phyloP scores from a whole-genome alignment of 2,329 filamentous ascomycete genomes.

The Xylariaceae sp. region DNA sequence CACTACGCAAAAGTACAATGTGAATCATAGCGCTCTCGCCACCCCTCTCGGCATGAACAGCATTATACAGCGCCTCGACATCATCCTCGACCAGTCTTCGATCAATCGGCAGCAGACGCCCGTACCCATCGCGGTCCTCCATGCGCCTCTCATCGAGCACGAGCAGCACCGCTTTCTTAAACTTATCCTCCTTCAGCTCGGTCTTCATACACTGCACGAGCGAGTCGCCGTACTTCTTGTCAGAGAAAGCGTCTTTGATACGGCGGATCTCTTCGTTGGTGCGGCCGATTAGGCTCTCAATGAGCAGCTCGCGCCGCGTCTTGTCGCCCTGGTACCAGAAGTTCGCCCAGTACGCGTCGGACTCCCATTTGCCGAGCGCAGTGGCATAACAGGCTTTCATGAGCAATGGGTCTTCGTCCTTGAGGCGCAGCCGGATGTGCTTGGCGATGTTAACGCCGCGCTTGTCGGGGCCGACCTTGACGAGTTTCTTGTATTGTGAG shows the following conservation, averaged over 20 bases:
- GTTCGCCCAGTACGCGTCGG: slow-evolving; percentile 95
- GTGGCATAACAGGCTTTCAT: slow-evolving; percentile 91
- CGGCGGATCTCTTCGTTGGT: slow-evolving; percentile 77
- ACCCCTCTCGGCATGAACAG: slow-evolving; percentile 67
- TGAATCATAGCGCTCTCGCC: slow-evolving; percentile 84
- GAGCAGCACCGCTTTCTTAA: slow-evolving; percentile 79
- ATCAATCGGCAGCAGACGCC: slow-evolving; percentile 54
- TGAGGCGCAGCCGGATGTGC: slow-evolving; percentile 71
- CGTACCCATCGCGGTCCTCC: slow-evolving; percentile 67
- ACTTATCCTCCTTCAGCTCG: slow-evolving; percentile 93
- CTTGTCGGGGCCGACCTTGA: slow-evolving; percentile 67
- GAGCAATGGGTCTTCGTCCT: slow-evolving; percentile 67
- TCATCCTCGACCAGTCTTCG: slow-evolving; percentile 61
- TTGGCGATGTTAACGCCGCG: slow-evolving; percentile 81
- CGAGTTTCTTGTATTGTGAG: slow-evolving; percentile 83
- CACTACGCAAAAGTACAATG: slow-evolving; percentile 74
- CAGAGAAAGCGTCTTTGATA: slow-evolving; percentile 84
- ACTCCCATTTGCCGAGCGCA: slow-evolving; percentile 84
- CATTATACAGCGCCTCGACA: slow-evolving; percentile 61
- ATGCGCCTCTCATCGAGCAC: slow-evolving; percentile 78
- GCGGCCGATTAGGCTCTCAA: slow-evolving; percentile 87
- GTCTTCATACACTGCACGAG: slow-evolving; percentile 81
- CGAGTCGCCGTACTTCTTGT: slow-evolving; percentile 85
- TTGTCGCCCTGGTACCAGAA: slow-evolving; percentile 93
- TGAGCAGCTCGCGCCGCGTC: slow-evolving; percentile 79